A percentile compares a stretch with the other conserved stretches of the same genome.
phyloP scores from a whole-genome alignment of 306 rosid genomes.

The Vachellia collinsii region DNA sequence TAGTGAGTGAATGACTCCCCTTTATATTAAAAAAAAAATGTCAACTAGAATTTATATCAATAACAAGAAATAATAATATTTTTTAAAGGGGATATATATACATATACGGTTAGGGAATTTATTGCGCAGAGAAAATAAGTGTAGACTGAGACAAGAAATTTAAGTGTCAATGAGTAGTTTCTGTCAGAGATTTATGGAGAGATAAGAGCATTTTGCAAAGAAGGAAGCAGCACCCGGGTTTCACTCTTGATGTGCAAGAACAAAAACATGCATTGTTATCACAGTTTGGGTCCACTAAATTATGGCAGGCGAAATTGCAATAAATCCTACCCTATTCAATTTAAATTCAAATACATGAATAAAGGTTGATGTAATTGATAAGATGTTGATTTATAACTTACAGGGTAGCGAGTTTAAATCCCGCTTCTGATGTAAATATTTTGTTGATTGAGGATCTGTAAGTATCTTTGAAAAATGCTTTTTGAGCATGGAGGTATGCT shows the following conservation, averaged over 20 bases:
- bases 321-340: background rate
- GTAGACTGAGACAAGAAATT: background rate
- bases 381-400: too few species aligned
- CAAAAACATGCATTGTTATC: background rate
- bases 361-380: too few species aligned
- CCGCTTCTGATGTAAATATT: too few species aligned
- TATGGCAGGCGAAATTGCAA: background rate
- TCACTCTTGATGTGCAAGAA: background rate
- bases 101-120: background rate
- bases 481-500: too few species aligned
- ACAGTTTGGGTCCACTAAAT: background rate
- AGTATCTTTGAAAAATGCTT: too few species aligned
- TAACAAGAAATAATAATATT: too few species aligned
- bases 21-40: too few species aligned
- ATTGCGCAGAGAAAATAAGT: background rate
- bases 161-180: background rate
- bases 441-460: too few species aligned
- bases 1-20: too few species aligned
- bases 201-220: background rate
- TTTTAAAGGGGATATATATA: background rate
- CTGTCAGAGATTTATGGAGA: background rate
- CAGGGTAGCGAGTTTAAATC: too few species aligned
- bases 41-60: too few species aligned
- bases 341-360: too few species aligned
- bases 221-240: background rate